Evolutionary conservation across 805 yeast species (phyloP).

Genomic region (Naumovozyma castellii): DNA sequence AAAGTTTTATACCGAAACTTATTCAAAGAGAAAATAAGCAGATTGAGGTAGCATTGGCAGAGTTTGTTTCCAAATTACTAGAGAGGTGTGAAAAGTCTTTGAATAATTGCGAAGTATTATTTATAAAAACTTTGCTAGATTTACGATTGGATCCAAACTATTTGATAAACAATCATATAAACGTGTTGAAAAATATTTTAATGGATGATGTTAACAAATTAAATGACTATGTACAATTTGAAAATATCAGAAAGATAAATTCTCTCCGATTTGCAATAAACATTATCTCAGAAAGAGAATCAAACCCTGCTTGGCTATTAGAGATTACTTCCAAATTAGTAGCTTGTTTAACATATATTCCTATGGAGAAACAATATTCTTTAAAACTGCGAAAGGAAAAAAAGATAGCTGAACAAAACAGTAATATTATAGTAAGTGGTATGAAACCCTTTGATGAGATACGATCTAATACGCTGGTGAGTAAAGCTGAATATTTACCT

Average conservation of each 20-base stretch:
- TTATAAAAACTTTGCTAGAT: conserved; percentile 10
- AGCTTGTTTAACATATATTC: not conserved
- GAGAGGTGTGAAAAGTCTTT: conserved; percentile 12
- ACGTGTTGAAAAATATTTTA: conserved; percentile 4
- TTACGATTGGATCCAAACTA: conserved; percentile 8
- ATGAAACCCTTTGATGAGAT: not conserved
- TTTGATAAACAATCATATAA: conserved; percentile 4
- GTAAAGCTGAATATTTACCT: not conserved
- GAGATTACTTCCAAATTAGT: not conserved
- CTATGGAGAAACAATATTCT: not conserved
- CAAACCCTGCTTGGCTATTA: not conserved
- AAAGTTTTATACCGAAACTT: conserved; percentile 25
- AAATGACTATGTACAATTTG: conserved; percentile 7
- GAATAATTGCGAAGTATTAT: conserved; percentile 11
- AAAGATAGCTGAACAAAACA: conserved; percentile 14
- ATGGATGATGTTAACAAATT: conserved; percentile 4
- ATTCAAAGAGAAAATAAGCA: conserved; percentile 17
- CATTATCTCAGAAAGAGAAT: not conserved
- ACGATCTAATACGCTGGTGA: not conserved
- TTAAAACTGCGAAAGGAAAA: not conserved
- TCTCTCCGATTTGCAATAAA: conserved; percentile 9
- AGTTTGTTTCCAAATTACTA: conserved; percentile 11
- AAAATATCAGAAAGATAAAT: conserved; percentile 6
- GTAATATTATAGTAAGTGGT: conserved; percentile 12
- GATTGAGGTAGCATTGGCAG: conserved; percentile 11